Evolutionary conservation across 2,329 filamentous ascomycete genomes (phyloP).

Genomic region (Periconia sp.): DNA sequence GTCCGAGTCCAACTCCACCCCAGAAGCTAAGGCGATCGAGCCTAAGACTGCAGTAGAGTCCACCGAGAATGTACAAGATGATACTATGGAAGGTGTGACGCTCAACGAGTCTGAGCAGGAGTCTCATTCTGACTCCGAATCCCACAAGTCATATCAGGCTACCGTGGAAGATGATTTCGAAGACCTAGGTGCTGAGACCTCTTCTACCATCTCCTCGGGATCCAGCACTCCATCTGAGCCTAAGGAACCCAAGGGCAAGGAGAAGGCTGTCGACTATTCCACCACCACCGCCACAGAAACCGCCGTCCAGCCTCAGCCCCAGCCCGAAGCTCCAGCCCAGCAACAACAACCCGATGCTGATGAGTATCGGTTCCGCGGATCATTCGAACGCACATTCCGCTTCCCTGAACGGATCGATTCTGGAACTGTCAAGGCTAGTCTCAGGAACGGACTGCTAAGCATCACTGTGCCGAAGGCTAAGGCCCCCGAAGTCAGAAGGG

Average conservation of each 20-base stretch:
- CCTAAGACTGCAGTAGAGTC: neutral
- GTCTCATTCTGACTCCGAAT: constrained; percentile 28
- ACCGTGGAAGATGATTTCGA: constrained; percentile 43
- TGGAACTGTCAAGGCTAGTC: constrained; percentile 61
- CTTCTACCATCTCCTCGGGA: constrained; percentile 26
- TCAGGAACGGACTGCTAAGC: constrained; percentile 67
- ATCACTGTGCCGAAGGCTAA: constrained; percentile 66
- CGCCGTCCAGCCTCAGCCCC: constrained; percentile 15
- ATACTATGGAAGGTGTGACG: constrained; percentile 22
- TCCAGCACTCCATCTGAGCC: constrained; percentile 17
- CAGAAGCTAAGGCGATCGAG: constrained; percentile 8
- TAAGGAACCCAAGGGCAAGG: constrained; percentile 31
- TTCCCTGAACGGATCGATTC: constrained; percentile 68
- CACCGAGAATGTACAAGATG: constrained; percentile 6
- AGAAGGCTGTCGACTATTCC: constrained; percentile 19
- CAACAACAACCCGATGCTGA: constrained; percentile 13
- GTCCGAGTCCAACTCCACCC: constrained; percentile 1
- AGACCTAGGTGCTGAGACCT: constrained; percentile 34
- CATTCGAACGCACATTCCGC: constrained; percentile 69
- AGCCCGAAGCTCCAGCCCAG: constrained; percentile 11
- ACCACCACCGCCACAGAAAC: constrained; percentile 22
- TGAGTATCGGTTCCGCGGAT: constrained; percentile 58
- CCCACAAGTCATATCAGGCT: constrained; percentile 37
- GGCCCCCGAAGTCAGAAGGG: constrained; percentile 24
- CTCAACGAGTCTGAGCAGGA: constrained; percentile 21